Evolutionary conservation across 2,329 filamentous ascomycete species (phyloP), one percentile per base, ranked within the genome.

Genomic region (Fusarium fracticaudum): DNA sequence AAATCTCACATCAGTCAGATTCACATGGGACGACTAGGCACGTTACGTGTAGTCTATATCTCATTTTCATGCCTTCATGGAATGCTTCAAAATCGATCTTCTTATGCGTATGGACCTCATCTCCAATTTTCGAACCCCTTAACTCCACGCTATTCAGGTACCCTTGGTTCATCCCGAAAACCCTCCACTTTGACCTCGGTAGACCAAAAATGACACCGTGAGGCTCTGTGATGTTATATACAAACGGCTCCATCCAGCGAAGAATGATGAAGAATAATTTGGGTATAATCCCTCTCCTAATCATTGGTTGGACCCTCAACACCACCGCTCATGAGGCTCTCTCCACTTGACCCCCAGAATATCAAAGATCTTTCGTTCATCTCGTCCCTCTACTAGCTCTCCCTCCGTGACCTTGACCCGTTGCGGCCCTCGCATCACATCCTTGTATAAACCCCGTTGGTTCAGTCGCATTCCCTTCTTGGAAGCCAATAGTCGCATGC

Each of bases 401-500:
- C 94, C 94, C 69, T 92, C 88, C 3, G 87, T 92, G 40, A 93
- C 64, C 83, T 91, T 94, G 64, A 85, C 84, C 50, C 91, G 81
- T 3, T 86, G 84, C 37, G 82, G 83, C 0, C 89, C 90, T 45
- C 91, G 85, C 80, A 93, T 85, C 4, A 94, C 91, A 80, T 94
- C 89, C 76, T 86, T 89, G 77, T 92, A 98, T 63, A 98, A 81
- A 0, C 95, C 96, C 37, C 89, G 86, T 82, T 98, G 95, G 76
- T 98, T 98, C 62, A 98, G 80, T 58, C 93, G 85, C 94, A 97
- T 95, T 0, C 91, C 90, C 83, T 94, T 96, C 82, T 91, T 94
- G 44, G 91, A 90, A 20, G 95, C 94, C 72, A 98, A 81, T 22
- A 97, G 83, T 72, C 96, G 86, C 81, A 98, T 89, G 79, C 94